These are phyloP conservation scores for Dictyostelium intermedium DNA, from an alignment of 78 protist species.

Conservation along the genomic window DNA sequence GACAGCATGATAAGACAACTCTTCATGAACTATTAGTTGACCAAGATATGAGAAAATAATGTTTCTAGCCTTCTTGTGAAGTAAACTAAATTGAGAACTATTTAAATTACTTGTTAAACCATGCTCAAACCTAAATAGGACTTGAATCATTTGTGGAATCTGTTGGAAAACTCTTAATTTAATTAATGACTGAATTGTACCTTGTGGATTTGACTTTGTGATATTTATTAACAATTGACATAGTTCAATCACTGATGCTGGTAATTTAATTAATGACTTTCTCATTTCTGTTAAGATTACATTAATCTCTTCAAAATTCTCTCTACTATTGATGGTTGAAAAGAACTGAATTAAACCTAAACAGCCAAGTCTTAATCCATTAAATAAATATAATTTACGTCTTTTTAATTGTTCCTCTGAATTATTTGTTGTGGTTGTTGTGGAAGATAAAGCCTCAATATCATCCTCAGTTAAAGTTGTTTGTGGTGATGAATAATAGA, in stretches of 20 bases:
- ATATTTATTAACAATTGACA: slow-evolving; percentile 47
- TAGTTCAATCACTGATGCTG: slow-evolving; percentile 32
- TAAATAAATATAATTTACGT: slow-evolving; percentile 7
- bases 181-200: not conserved
- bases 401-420: not conserved
- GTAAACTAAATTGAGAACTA: not conserved
- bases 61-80: slow-evolving; percentile 53
- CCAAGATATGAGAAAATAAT: slow-evolving; percentile 31
- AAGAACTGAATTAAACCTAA: slow-evolving; percentile 1
- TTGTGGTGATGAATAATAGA: slow-evolving; percentile 13
- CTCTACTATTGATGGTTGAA: slow-evolving; percentile 30
- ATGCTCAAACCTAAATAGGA: not conserved
- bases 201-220: slow-evolving; percentile 41
- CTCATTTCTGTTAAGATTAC: slow-evolving; percentile 12
- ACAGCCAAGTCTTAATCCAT: slow-evolving; percentile 6
- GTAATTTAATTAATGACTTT: not conserved
- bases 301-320: slow-evolving; percentile 44
- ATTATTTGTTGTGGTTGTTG: not conserved
- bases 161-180: slow-evolving; percentile 21
- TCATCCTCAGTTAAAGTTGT: not conserved
- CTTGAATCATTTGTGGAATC: slow-evolving; percentile 15
- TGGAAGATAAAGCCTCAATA: not conserved
- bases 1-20: slow-evolving; percentile 35
- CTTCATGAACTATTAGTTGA: slow-evolving; percentile 48
- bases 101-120: not conserved